These are phyloP conservation scores for Fagus sylvatica DNA, from an alignment of 306 rosid species.

Conservation along the genomic window DNA sequence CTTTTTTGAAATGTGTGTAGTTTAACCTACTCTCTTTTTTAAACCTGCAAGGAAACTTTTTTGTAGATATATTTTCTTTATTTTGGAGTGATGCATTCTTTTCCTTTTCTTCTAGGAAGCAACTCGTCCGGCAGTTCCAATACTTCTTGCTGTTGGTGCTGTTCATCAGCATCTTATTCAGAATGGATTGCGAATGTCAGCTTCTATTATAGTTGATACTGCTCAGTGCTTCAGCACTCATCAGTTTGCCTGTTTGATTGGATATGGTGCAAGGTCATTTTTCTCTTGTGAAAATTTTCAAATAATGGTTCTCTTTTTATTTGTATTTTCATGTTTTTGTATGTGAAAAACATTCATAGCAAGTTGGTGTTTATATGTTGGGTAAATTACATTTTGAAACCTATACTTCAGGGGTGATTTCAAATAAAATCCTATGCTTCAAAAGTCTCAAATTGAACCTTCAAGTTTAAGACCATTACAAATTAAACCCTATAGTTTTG, in stretches of 20 bases:
- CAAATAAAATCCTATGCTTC: too few species aligned
- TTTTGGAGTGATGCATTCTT: conserved; percentile 20
- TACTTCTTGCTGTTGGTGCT: conserved; percentile 97
- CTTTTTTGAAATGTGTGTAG: neutral
- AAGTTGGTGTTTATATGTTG: too few species aligned
- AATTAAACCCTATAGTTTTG: too few species aligned
- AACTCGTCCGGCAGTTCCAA: conserved; percentile 91
- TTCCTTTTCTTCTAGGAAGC: conserved; percentile 56
- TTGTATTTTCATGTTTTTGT: neutral
- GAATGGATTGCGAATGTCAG: conserved; percentile 90
- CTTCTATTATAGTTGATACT: conserved; percentile 87
- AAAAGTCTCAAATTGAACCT: too few species aligned
- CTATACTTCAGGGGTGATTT: too few species aligned
- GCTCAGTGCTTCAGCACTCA: conserved; percentile 99
- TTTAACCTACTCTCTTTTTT: neutral
- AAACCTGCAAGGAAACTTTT: neutral
- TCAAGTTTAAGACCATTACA: too few species aligned
- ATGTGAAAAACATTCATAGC: neutral
- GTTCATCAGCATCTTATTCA: conserved; percentile 98
- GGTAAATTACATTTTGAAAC: too few species aligned
- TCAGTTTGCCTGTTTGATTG: conserved; percentile 97
- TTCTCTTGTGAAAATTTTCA: conserved; percentile 16
- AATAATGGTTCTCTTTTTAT: conserved; percentile 1
- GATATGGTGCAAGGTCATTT: conserved; percentile 98
- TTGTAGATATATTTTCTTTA: neutral